phyloP scores from a whole-genome alignment of 768 basidiomycete species.

The Suillus lakei region DNA sequence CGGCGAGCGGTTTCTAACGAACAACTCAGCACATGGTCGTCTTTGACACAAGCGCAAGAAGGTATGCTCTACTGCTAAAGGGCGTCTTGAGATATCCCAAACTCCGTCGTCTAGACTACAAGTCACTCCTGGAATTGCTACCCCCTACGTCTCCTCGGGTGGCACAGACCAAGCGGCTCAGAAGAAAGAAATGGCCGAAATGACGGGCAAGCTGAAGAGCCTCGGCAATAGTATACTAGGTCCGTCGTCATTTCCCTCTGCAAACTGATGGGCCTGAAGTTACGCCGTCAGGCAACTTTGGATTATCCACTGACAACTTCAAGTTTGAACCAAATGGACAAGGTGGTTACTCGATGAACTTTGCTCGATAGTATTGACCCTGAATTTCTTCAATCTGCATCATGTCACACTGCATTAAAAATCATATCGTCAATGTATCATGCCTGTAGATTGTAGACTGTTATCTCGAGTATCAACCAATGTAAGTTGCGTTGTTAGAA shows the following conservation, averaged over 20 bases:
- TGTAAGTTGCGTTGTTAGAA: slow-evolving; percentile 21
- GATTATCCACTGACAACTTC: slow-evolving; percentile 95
- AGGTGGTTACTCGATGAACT: slow-evolving; percentile 94
- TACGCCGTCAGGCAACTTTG: slow-evolving; percentile 75
- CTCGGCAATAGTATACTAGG: slow-evolving; percentile 91
- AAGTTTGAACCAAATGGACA: slow-evolving; percentile 92
- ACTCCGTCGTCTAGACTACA: slow-evolving; percentile 65
- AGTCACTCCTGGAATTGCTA: slow-evolving; percentile 66
- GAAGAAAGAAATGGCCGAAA: slow-evolving; percentile 87
- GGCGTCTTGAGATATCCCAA: background rate
- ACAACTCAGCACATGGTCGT: slow-evolving; percentile 78
- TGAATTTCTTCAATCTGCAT: too few relatives aligned
- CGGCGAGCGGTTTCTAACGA: slow-evolving; percentile 89
- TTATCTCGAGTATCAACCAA: slow-evolving; percentile 11
- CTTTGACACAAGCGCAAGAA: slow-evolving; percentile 80
- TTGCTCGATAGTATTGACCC: slow-evolving; percentile 55
- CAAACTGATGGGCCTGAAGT: slow-evolving; percentile 5
- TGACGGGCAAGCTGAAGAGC: slow-evolving; percentile 91
- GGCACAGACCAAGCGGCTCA: slow-evolving; percentile 64
- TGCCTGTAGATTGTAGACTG: background rate
- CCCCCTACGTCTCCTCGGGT: slow-evolving; percentile 57
- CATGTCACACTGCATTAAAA: background rate
- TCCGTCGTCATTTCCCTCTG: slow-evolving; percentile 33
- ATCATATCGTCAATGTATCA: background rate
- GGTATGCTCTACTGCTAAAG: slow-evolving; percentile 48